Conservation (phyloP, 176 grass and related monocot species). For the Melocanna baccifera region DNA sequence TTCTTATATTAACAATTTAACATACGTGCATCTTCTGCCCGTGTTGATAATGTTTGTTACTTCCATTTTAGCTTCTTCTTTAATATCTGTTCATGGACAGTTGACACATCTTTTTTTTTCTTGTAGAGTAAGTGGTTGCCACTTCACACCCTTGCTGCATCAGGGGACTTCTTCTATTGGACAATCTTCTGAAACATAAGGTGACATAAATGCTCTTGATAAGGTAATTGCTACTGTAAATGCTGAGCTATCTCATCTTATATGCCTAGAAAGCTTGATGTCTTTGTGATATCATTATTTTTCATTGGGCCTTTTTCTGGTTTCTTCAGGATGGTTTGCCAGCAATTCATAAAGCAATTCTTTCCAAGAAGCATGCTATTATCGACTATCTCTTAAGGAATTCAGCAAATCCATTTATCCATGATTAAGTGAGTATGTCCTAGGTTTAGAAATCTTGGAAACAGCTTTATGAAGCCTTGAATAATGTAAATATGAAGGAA, state of each 20-base stretch:
- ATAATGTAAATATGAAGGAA: too few relatives aligned
- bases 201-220: slow-evolving; percentile 84
- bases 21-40: neutral
- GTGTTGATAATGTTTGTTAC: slow-evolving; percentile 1
- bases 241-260: neutral
- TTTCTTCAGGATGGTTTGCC: slow-evolving; percentile 63
- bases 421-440: slow-evolving; percentile 61
- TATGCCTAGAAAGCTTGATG: neutral
- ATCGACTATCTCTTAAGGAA: slow-evolving; percentile 91
- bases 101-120: slow-evolving; percentile 6
- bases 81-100: neutral
- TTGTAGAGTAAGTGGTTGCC: slow-evolving; percentile 87
- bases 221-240: slow-evolving; percentile 48
- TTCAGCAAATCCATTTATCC: slow-evolving; percentile 85
- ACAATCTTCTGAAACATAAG: slow-evolving; percentile 68
- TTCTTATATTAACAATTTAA: neutral
- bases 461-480: neutral
- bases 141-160: slow-evolving; percentile 76
- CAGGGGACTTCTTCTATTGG: slow-evolving; percentile 88
- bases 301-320: slow-evolving; percentile 7
- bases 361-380: slow-evolving; percentile 91
- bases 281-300: neutral
- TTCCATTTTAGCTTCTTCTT: slow-evolving; percentile 12
- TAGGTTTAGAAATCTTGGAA: slow-evolving; percentile 16
- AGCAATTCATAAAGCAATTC: slow-evolving; percentile 85